phyloP scores from a whole-genome alignment of 306 rosid species.

The Delonix regia region DNA sequence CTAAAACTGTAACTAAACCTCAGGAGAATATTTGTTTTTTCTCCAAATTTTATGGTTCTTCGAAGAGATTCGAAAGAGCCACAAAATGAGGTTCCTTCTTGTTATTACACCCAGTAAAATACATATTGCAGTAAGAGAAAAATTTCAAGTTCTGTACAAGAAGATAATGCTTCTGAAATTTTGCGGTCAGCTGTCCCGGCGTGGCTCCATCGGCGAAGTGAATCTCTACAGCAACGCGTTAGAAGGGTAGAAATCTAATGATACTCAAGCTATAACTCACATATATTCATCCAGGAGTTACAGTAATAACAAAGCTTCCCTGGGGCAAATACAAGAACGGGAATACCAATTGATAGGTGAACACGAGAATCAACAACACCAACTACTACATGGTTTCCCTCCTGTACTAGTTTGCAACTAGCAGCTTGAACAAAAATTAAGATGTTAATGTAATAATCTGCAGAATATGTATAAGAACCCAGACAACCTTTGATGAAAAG shows the following conservation, averaged over 20 bases:
- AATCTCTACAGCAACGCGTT: neutral
- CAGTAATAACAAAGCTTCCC: neutral
- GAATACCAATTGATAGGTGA: neutral
- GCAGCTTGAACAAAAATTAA: slow-evolving; percentile 38
- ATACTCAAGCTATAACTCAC: slow-evolving; percentile 8
- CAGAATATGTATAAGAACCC: slow-evolving; percentile 38
- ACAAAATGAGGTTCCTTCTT: neutral
- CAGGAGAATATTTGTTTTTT: neutral
- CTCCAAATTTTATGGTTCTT: neutral
- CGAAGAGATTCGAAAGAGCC: neutral
- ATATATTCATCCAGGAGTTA: slow-evolving; percentile 22
- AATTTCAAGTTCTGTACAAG: slow-evolving; percentile 25
- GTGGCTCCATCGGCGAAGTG: neutral
- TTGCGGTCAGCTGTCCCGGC: neutral
- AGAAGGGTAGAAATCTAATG: neutral
- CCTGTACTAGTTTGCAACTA: slow-evolving; percentile 30
- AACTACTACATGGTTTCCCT: slow-evolving; percentile 34
- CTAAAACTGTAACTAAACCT: neutral
- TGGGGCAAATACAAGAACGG: neutral
- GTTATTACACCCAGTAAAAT: neutral
- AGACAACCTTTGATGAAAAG: slow-evolving; percentile 23
- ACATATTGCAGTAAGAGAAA: neutral
- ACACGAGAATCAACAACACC: slow-evolving; percentile 23
- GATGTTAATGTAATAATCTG: slow-evolving; percentile 31
- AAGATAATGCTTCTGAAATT: slow-evolving; percentile 11